phyloP scores from a whole-genome alignment of 2,329 filamentous ascomycete genomes.

The Zasmidium angulare region DNA sequence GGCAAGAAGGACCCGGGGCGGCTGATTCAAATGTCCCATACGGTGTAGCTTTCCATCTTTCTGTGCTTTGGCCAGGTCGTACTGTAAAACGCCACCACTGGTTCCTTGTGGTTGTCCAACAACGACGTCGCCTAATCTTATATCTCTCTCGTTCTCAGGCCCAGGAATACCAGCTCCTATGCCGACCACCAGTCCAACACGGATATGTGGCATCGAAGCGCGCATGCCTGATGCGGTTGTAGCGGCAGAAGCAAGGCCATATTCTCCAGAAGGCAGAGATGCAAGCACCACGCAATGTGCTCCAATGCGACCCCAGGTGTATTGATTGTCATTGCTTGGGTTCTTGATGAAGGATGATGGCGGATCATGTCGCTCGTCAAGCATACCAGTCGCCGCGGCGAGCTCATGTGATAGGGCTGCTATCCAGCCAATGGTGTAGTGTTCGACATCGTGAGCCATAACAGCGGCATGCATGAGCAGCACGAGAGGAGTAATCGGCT shows the following conservation, averaged over 20 bases:
- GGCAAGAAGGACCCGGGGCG: background rate
- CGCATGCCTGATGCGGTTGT: background rate
- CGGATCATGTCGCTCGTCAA: background rate
- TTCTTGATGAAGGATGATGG: background rate
- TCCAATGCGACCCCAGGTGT: background rate
- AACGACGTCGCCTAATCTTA: background rate
- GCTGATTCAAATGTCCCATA: background rate
- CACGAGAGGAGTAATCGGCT: background rate
- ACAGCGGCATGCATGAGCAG: background rate
- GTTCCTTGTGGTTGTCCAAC: background rate
- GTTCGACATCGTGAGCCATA: background rate
- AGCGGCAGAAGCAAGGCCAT: background rate
- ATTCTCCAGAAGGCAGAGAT: background rate
- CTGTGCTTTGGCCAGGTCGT: background rate
- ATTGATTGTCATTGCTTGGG: background rate
- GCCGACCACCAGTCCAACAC: background rate
- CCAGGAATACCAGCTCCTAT: background rate
- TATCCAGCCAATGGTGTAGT: background rate
- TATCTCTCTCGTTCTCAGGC: background rate
- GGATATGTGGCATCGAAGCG: background rate
- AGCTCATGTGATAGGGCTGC: background rate
- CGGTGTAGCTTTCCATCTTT: background rate
- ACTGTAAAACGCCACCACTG: background rate
- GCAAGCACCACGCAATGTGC: background rate
- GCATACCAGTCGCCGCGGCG: background rate